A percentile compares a stretch with the other conserved stretches of the same genome.
phyloP scores from a whole-genome alignment of 768 basidiomycete species.

The Mycena capillaripes region DNA sequence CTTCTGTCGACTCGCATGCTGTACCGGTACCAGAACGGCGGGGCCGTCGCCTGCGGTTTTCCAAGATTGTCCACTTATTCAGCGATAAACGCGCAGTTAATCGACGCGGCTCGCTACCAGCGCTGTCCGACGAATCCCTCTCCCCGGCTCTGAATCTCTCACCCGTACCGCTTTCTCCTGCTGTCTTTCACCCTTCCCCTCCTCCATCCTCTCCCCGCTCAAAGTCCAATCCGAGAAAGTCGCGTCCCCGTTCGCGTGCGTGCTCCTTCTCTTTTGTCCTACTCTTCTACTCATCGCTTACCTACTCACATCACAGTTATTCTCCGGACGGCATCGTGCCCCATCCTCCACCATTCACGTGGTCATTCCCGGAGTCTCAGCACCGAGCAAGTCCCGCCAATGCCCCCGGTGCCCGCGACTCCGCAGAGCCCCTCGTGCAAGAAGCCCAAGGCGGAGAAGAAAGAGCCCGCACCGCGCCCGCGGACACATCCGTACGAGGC shows the following conservation, averaged over 20 bases:
- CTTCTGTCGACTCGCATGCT: not conserved
- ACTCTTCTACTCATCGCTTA: not conserved
- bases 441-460: slow-evolving; percentile 3
- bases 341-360: slow-evolving; percentile 24
- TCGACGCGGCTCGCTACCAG: slow-evolving; percentile 2
- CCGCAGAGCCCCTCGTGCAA: not conserved
- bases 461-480: slow-evolving; percentile 14
- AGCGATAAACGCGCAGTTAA: slow-evolving; percentile 11
- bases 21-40: not conserved
- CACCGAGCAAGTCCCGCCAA: too few species aligned
- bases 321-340: slow-evolving; percentile 26
- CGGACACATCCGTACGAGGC: slow-evolving; percentile 38
- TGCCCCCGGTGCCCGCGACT: not conserved
- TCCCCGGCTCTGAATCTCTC: not conserved
- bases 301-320: slow-evolving; percentile 18
- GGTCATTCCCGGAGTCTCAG: not conserved
- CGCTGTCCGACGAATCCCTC: not conserved
- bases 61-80: slow-evolving; percentile 28
- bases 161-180: not conserved
- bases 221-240: not conserved
- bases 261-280: not conserved
- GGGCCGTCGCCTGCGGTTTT: slow-evolving; percentile 22
- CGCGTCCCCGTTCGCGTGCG: slow-evolving; percentile 24
- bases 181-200: not conserved
- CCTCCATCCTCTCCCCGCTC: not conserved